Percentiles rank a stretch among this genome's conserved stretches.
Evolutionary conservation across 1,284 basidiomycete genomes (phyloP).

Genomic region (Fistulina hepatica): DNA sequence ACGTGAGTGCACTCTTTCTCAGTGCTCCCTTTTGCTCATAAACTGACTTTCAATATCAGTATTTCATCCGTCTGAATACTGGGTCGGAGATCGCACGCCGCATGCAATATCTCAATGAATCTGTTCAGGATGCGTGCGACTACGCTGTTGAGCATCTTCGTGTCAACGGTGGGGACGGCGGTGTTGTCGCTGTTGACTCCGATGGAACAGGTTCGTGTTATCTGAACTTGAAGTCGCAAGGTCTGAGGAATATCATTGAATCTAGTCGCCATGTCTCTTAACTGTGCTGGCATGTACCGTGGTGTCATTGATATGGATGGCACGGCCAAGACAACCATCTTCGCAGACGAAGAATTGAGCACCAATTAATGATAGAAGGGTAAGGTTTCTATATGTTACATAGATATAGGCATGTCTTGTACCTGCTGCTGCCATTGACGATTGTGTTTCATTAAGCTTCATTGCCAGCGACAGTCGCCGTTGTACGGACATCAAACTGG

Average conservation of each 20-base stretch:
- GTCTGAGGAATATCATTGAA: conserved; percentile 6
- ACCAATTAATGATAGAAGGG: too few relatives aligned
- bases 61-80: conserved; percentile 63
- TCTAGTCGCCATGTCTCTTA: conserved; percentile 57
- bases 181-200: conserved; percentile 59
- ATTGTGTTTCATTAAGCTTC: too few relatives aligned
- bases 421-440: too few relatives aligned
- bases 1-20: conserved; percentile 36
- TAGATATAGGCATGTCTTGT: too few relatives aligned
- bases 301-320: conserved; percentile 62
- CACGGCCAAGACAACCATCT: conserved; percentile 62
- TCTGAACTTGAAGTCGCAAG: conserved; percentile 1
- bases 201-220: conserved; percentile 44
- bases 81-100: conserved; percentile 57
- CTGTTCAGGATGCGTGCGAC: conserved; percentile 43
- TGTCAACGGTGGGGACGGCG: conserved; percentile 50
- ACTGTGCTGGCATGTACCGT: conserved; percentile 72
- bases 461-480: too few relatives aligned
- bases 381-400: too few relatives aligned
- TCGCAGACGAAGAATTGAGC: conserved; percentile 50
- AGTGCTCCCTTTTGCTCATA: neutral
- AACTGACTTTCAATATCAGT: conserved; percentile 30
- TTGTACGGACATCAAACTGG: too few relatives aligned
- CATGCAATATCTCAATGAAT: conserved; percentile 49
- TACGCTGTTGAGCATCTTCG: conserved; percentile 47